phyloP scores from a whole-genome alignment of 2,329 filamentous ascomycete genomes.

The Sporothrix brasiliensis region DNA sequence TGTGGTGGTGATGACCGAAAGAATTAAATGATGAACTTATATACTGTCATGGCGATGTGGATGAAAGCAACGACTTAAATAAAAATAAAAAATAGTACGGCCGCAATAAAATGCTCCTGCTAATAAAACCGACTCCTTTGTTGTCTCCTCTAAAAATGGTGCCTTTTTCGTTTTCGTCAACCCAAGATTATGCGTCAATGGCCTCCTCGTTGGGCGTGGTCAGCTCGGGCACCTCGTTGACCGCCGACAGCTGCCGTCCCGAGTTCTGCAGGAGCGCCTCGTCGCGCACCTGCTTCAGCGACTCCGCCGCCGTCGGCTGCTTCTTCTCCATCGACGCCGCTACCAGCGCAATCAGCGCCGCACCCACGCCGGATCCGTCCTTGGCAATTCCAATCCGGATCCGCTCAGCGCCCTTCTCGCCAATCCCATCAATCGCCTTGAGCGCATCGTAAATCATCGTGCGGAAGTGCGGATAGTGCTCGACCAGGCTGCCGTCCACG shows the following conservation, averaged over 20 bases:
- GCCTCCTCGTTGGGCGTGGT: conserved; percentile 25
- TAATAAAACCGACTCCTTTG: not conserved
- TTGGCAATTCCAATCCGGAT: conserved; percentile 95
- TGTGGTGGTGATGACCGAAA: not conserved
- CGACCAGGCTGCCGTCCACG: conserved; percentile 90
- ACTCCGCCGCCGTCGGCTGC: conserved; percentile 43
- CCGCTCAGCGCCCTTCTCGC: conserved; percentile 75
- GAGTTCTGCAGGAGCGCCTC: conserved; percentile 41
- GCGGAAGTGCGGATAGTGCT: conserved; percentile 93
- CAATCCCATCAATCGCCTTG: conserved; percentile 74
- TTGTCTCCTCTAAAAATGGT: conserved; percentile 9
- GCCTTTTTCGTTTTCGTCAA: not conserved
- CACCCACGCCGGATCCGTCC: conserved; percentile 94
- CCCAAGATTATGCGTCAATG: not conserved
- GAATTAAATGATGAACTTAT: not conserved
- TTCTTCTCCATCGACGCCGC: conserved; percentile 70
- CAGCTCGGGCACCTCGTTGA: conserved; percentile 38
- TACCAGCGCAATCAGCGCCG: conserved; percentile 89
- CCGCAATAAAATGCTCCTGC: conserved; percentile 18
- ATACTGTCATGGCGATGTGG: not conserved
- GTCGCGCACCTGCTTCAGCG: conserved; percentile 48
- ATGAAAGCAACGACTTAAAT: not conserved
- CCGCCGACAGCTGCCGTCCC: conserved; percentile 39
- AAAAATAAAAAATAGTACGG: not conserved
- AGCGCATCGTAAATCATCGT: conserved; percentile 85